Base-by-base conservation (phyloP, 495 filamentous ascomycete genomes). In the Podospora conica region DNA sequence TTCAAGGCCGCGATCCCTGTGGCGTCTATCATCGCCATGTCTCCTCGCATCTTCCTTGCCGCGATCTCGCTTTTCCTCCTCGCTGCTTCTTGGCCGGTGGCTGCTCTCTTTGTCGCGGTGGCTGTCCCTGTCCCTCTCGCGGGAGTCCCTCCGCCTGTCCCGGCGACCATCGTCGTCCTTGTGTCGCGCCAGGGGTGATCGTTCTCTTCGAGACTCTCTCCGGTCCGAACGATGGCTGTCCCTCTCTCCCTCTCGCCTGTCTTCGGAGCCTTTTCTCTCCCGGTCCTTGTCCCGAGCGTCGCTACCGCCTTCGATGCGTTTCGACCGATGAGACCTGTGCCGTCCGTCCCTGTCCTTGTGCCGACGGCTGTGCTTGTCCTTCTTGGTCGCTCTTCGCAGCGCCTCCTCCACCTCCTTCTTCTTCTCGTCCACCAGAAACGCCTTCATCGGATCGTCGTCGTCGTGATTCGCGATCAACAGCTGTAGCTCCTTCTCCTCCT, bases 361-460 rank as follows among this genome's bases (percentile, higher is more conserved):
- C n/a, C 57, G 61, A 71, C 89, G 84, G 55, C 83, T 83, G 40
- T 81, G 75, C 68, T 74, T 76, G 61, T 78, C 78, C 56, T 72
- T 71, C 56, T 60, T 79, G 65, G 81, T 80, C 63, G 83, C 76
- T 67, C 77, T 85, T 67, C 83, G 81, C 69, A 91, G 71, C 1
- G 92, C 93, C 59, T 79, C 82, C 33, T 88, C 85, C 33, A 96
- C 86, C 75, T 97, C 91, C 68, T 92, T 90, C 72, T 89, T 91
- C 84, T 97, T 97, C 79, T 95, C 89, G 55, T 92, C 81, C 24
- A 97, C 84, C 59, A 97, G 75, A 73, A 90, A 96, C 60, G 86
- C 86, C 78, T 97, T 98, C 95, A 98, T 97, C 2, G 95, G 94
- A 78, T 98, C 94, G 70, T 97, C 95, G 23, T 97, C 93, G 68